Evolutionary conservation across 768 basidiomycete genomes (phyloP).

Genomic region (Neoboletus brunneissimus): DNA sequence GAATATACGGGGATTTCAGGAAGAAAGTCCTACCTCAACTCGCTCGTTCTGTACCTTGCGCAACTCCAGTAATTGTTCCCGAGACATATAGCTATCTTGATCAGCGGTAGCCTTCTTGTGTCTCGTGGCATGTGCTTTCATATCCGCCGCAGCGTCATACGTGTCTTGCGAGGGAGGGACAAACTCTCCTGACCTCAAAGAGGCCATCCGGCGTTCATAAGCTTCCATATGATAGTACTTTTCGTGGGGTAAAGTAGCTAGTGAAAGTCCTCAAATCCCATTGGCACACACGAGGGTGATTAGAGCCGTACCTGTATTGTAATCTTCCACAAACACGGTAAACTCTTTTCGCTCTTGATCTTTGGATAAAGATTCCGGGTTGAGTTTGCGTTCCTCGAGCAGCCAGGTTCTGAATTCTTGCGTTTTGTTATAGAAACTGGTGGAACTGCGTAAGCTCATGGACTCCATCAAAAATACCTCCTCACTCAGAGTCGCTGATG

Average conservation of each 20-base stretch:
- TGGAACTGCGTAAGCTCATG: constrained; percentile 12
- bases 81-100: constrained; percentile 70
- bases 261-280: not conserved
- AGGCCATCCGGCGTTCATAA: constrained; percentile 81
- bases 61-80: constrained; percentile 79
- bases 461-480: constrained; percentile 1
- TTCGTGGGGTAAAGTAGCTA: constrained; percentile 90
- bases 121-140: constrained; percentile 68
- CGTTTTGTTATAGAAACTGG: constrained; percentile 76
- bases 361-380: constrained; percentile 84
- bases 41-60: constrained; percentile 84
- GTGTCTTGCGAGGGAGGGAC: constrained; percentile 65
- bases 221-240: constrained; percentile 92
- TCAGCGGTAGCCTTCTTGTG: constrained; percentile 69
- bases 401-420: constrained; percentile 92
- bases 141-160: constrained; percentile 83
- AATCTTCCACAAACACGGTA: constrained; percentile 77
- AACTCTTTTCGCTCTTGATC: constrained; percentile 88
- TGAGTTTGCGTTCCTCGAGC: constrained; percentile 87
- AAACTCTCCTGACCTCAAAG: constrained; percentile 80
- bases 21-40: constrained; percentile 52
- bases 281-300: not conserved
- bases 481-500: constrained; percentile 83
- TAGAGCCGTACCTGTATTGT: constrained; percentile 61
- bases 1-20: not conserved